These are phyloP conservation scores for Amesomyces nigricolor DNA, from an alignment of 2,329 filamentous ascomycete genomes.

Conservation along the genomic window DNA sequence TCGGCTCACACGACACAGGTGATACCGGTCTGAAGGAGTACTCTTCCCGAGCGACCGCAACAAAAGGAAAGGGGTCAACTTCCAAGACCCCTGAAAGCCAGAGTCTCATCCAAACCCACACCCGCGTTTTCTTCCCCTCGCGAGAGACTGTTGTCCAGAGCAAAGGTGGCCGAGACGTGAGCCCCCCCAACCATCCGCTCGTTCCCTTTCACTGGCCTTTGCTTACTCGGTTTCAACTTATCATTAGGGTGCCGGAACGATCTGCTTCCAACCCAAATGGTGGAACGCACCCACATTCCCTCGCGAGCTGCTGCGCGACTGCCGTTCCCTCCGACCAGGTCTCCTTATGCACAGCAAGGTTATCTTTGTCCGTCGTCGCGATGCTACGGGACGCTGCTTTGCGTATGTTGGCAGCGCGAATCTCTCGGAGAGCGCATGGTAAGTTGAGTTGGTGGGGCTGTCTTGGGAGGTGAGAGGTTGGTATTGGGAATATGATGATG, in stretches of 20 bases:
- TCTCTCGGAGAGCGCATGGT: constrained; percentile 89
- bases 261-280: constrained; percentile 70
- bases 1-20: constrained; percentile 25
- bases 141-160: constrained; percentile 61
- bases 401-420: constrained; percentile 89
- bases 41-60: constrained; percentile 33
- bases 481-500: too few species aligned
- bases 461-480: too few species aligned
- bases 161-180: constrained; percentile 54
- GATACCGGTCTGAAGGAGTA: constrained; percentile 44
- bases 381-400: constrained; percentile 45
- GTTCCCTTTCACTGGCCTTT: not conserved
- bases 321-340: constrained; percentile 62
- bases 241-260: constrained; percentile 67
- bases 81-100: too few species aligned
- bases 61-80: constrained; percentile 25
- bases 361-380: constrained; percentile 41
- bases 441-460: constrained; percentile 32
- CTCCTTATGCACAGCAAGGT: constrained; percentile 88
- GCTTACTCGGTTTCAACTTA: not conserved
- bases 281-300: constrained; percentile 69
- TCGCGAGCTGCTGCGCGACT: constrained; percentile 65
- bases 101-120: constrained; percentile 36
- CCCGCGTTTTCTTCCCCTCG: constrained; percentile 79
- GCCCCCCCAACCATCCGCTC: constrained; percentile 25